phyloP scores from a whole-genome alignment of 208 protist genomes.

The Trypanosoma platydactyli region DNA sequence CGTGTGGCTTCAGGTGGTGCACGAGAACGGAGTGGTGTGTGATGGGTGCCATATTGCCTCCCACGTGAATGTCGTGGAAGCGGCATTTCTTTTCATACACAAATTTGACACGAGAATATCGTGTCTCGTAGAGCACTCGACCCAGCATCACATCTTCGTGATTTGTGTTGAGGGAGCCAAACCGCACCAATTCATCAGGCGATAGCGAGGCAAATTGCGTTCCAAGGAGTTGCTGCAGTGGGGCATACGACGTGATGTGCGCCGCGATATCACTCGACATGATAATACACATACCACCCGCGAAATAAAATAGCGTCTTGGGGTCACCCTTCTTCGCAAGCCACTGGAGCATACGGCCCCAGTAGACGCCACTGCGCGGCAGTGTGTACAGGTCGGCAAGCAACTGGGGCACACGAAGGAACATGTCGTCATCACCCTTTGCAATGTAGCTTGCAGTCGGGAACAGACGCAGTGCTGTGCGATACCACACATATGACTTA shows the following conservation, averaged over 20 bases:
- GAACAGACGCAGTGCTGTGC: conserved; percentile 37
- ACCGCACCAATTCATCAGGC: neutral
- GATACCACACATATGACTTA: conserved; percentile 43
- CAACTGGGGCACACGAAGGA: conserved; percentile 49
- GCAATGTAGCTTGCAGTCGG: conserved; percentile 36
- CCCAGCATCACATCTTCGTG: conserved; percentile 25
- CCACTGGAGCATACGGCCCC: conserved; percentile 21
- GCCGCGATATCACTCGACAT: conserved; percentile 18
- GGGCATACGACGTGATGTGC: conserved; percentile 5
- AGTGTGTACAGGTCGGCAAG: conserved; percentile 33
- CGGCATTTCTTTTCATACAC: conserved; percentile 13
- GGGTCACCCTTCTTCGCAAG: neutral
- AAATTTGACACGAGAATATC: conserved; percentile 7
- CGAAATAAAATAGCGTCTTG: conserved; percentile 16
- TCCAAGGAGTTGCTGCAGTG: conserved; percentile 4
- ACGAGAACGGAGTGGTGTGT: conserved; percentile 9
- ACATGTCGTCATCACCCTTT: conserved; percentile 60
- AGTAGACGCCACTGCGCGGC: conserved; percentile 20
- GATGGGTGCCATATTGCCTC: conserved; percentile 10
- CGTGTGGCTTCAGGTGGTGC: conserved; percentile 12
- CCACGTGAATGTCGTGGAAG: conserved; percentile 20
- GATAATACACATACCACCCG: conserved; percentile 25
- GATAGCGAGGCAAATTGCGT: neutral
- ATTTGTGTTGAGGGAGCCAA: conserved; percentile 11
- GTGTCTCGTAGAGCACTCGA: conserved; percentile 20